Base-by-base conservation (phyloP, 176 grass and related monocot species). In the Aegilops tauschii region DNA sequence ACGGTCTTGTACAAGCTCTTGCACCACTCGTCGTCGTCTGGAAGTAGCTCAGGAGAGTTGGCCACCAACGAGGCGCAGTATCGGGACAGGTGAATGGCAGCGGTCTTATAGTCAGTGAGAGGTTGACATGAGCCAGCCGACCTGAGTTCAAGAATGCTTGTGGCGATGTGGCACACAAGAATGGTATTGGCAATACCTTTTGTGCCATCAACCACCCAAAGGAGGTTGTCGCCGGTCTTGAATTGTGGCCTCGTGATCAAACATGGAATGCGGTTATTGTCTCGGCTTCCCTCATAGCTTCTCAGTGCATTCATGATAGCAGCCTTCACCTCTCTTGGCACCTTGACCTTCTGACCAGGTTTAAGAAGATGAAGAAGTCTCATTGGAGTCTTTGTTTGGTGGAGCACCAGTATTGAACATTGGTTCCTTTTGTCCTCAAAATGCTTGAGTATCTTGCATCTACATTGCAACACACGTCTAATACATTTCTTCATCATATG, bases 121-220 rank as follows among this genome's bases (percentile, higher is more conserved):
- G 12, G 0, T 50, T 4, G 34, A 2, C 13, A 17, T 31, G 69
- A 40, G 3, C 65, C 23, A n/a, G 68, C 44, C 4, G 12, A 39
- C 30, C 30, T 74, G 8, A 81, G 8, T 61, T 82, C 85, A 30
- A 81, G 32, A 16, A 88, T 61, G 62, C 18, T 34, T 18, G 86
- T 88, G 34, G 86, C 80, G 1, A 88, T 77, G 62, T 83, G 86
- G 73, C 85, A 86, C 16, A 31, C 3, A 16, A 86, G 66, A 5
- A 88, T 69, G 34, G 3, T 69, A 3, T 12, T 18, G 16, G 86
- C 56, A 6, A 64, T 76, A 12, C 80, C 27, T 0, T 44, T 42
- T 23, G 16, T 32, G 1, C 72, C 9, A 5, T 56, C 44, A 7
- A 45, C 66, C 6, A 61, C 32, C 86, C 42, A 42, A 2, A 54